Percentiles rank a stretch among this genome's conserved stretches.
Evolutionary conservation across 768 basidiomycete genomes (phyloP).

Genomic region (Auriscalpium orientale): DNA sequence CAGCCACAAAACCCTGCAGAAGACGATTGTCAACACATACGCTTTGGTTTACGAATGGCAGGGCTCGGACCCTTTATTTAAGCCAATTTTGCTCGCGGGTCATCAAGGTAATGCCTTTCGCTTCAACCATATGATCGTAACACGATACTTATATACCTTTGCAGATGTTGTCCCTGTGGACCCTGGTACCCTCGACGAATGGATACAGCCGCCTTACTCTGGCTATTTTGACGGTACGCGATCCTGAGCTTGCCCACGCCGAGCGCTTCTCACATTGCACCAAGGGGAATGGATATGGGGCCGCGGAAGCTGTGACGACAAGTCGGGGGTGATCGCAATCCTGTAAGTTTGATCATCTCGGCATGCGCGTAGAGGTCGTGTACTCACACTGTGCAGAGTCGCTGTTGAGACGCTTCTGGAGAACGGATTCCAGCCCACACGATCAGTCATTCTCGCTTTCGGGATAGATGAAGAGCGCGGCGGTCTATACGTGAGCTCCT

Average conservation of each 20-base stretch:
- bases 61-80: conserved; percentile 52
- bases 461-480: conserved; percentile 38
- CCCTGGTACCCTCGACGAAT: conserved; percentile 34
- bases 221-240: conserved; percentile 33
- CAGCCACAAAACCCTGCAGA: conserved; percentile 50
- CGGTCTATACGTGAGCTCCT: conserved; percentile 14
- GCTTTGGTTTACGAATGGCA: conserved; percentile 70
- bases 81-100: conserved; percentile 62
- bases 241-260: neutral
- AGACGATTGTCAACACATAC: conserved; percentile 71
- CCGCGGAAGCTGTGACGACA: conserved; percentile 39
- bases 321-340: conserved; percentile 28
- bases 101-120: conserved; percentile 45
- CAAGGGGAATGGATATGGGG: conserved; percentile 39
- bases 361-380: neutral
- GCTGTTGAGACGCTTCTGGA: conserved; percentile 33
- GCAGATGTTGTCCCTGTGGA: conserved; percentile 46
- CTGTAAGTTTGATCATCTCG: conserved; percentile 19
- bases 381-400: conserved; percentile 13
- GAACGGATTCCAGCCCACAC: conserved; percentile 30
- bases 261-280: no score
- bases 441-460: conserved; percentile 22
- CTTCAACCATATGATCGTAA: neutral
- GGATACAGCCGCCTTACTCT: conserved; percentile 44
- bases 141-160: neutral